Evolutionary conservation across 179 eudicot species (phyloP).

Genomic region (Drosera spatulata): DNA sequence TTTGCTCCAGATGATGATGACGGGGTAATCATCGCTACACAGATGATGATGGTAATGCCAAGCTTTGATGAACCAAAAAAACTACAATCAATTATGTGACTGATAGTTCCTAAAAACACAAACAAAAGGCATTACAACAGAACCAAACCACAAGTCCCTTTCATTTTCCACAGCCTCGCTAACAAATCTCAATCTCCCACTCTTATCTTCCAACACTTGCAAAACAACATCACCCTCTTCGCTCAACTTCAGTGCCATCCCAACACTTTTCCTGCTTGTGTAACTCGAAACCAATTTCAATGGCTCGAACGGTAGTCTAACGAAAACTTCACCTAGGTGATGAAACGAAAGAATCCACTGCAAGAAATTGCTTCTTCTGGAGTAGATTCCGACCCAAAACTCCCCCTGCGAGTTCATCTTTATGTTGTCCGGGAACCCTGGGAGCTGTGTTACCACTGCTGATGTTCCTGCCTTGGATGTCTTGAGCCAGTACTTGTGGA

Average conservation of each 20-base stretch:
- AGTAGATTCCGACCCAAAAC: constrained; percentile 72
- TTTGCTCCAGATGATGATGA: too few relatives aligned
- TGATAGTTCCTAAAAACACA: constrained; percentile 10
- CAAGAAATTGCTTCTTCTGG: constrained; percentile 24
- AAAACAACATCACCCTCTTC: constrained; percentile 36
- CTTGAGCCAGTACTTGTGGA: constrained; percentile 37
- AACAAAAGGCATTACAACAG: constrained; percentile 43
- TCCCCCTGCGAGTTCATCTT: constrained; percentile 41
- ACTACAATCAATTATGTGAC: too few relatives aligned
- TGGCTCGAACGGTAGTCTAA: constrained; percentile 30
- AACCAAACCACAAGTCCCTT: constrained; percentile 74
- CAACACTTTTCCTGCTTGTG: constrained; percentile 27
- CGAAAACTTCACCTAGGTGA: constrained; percentile 37
- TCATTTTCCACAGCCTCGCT: constrained; percentile 69
- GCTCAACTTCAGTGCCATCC: constrained; percentile 50
- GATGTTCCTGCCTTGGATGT: constrained; percentile 23
- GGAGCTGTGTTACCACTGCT: constrained; percentile 35
- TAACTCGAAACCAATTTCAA: constrained; percentile 19
- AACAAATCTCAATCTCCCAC: constrained; percentile 43
- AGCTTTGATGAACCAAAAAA: too few relatives aligned
- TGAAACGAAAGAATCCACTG: constrained; percentile 30
- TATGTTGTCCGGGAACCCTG: constrained; percentile 74
- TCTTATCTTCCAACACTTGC: constrained; percentile 38
- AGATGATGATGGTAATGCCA: too few relatives aligned
- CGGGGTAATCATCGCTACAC: too few relatives aligned